These are phyloP conservation scores for Colletotrichum scovillei DNA, from an alignment of 2,329 filamentous ascomycete species.

Conservation along the genomic window DNA sequence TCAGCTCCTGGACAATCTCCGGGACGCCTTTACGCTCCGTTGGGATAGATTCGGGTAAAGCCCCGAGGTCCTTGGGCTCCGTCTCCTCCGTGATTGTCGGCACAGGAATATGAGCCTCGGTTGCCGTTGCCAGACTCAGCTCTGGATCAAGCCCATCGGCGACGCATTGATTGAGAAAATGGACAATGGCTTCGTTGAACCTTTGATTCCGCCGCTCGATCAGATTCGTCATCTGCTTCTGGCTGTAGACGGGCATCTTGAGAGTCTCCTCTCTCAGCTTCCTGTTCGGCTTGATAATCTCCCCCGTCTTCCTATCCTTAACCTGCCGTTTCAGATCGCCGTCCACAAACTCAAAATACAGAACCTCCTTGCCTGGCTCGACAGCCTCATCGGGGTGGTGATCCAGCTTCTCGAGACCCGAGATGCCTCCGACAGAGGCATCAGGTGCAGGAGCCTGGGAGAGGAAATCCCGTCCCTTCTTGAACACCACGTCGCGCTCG, in stretches of 20 bases:
- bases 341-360: constrained; percentile 94
- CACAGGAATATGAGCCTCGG: constrained; percentile 71
- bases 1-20: constrained; percentile 88
- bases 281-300: constrained; percentile 74
- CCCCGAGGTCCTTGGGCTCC: constrained; percentile 49
- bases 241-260: constrained; percentile 92
- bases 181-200: constrained; percentile 81
- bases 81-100: constrained; percentile 58
- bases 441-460: constrained; percentile 63
- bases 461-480: constrained; percentile 64
- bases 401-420: constrained; percentile 58
- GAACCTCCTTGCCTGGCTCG: constrained; percentile 70
- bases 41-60: constrained; percentile 79
- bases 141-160: constrained; percentile 75
- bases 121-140: constrained; percentile 68
- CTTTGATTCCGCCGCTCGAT: constrained; percentile 92
- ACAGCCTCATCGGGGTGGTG: constrained; percentile 41
- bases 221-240: constrained; percentile 88
- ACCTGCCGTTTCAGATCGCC: constrained; percentile 89
- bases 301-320: constrained; percentile 76
- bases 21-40: constrained; percentile 82
- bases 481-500: constrained; percentile 73
- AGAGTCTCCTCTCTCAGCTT: constrained; percentile 82
- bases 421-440: constrained; percentile 67
- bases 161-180: constrained; percentile 80